These are phyloP conservation scores for Austroboletus eburneus DNA, from an alignment of 768 basidiomycete species.

Conservation along the genomic window DNA sequence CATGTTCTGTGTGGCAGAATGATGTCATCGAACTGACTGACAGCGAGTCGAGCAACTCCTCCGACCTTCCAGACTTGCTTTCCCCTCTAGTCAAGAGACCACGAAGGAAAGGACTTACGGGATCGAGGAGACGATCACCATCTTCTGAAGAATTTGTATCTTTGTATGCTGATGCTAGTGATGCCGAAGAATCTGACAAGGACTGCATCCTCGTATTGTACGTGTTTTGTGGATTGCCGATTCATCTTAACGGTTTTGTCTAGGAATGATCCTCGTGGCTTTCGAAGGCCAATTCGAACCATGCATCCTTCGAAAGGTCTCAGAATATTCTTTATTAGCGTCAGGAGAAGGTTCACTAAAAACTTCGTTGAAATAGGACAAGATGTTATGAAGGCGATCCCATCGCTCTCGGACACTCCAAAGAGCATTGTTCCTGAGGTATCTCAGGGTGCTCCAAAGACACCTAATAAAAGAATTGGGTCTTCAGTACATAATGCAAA, in stretches of 20 bases:
- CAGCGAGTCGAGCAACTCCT: slow-evolving; percentile 21
- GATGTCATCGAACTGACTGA: slow-evolving; percentile 31
- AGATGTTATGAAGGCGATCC: slow-evolving; percentile 3
- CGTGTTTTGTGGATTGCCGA: slow-evolving; percentile 13
- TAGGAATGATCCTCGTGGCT: slow-evolving; percentile 47
- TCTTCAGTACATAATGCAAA: slow-evolving; percentile 32
- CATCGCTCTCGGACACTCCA: slow-evolving; percentile 7
- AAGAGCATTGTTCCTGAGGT: slow-evolving; percentile 2
- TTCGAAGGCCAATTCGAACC: slow-evolving; percentile 41
- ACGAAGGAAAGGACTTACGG: slow-evolving; percentile 1
- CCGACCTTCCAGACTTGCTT: slow-evolving; percentile 20
- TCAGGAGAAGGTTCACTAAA: not conserved
- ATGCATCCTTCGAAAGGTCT: slow-evolving; percentile 7
- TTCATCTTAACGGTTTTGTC: slow-evolving; percentile 2
- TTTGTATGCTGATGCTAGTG: slow-evolving; percentile 29
- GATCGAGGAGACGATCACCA: slow-evolving; percentile 7
- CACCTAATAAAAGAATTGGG: slow-evolving; percentile 21
- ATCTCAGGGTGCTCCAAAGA: slow-evolving; percentile 7
- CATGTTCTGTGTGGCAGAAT: not conserved
- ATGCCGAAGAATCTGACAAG: slow-evolving; percentile 32
- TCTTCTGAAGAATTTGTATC: slow-evolving; percentile 9
- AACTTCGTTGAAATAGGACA: slow-evolving; percentile 2
- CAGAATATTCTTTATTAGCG: not conserved
- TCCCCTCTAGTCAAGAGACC: slow-evolving; percentile 20
- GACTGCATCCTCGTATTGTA: slow-evolving; percentile 39